phyloP scores from a whole-genome alignment of 2,329 filamentous ascomycete species.

The Blastomyces parvus region DNA sequence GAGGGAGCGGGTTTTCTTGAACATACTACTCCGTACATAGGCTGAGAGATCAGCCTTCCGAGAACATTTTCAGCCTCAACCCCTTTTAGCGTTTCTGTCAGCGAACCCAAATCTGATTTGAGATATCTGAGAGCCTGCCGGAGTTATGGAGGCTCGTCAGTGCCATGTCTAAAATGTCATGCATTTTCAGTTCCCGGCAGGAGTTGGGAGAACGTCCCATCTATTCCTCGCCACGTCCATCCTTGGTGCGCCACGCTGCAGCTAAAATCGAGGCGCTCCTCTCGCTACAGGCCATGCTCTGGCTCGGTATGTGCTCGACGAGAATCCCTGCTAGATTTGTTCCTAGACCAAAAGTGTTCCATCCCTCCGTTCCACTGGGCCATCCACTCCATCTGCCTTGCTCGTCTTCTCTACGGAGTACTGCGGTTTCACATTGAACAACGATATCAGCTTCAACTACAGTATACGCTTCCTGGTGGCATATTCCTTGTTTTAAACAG shows the following conservation, averaged over 20 bases:
- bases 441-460: background rate
- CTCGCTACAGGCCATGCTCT: background rate
- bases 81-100: background rate
- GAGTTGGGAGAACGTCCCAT: background rate
- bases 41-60: background rate
- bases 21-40: too few relatives aligned
- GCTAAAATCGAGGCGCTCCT: background rate
- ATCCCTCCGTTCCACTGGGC: too few relatives aligned
- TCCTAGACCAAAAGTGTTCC: background rate
- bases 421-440: background rate
- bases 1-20: background rate
- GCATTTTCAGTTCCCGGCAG: background rate
- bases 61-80: background rate
- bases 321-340: background rate
- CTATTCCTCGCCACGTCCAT: constrained; percentile 3
- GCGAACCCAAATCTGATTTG: background rate
- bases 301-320: background rate
- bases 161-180: background rate
- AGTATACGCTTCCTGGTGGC: background rate
- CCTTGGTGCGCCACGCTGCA: background rate
- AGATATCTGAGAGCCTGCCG: background rate
- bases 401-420: background rate
- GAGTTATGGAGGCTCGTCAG: background rate
- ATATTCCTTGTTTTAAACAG: background rate
- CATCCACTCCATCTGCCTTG: too few relatives aligned